Base-by-base conservation (phyloP, 768 basidiomycete species). In the Cyclocybe aegerita region DNA sequence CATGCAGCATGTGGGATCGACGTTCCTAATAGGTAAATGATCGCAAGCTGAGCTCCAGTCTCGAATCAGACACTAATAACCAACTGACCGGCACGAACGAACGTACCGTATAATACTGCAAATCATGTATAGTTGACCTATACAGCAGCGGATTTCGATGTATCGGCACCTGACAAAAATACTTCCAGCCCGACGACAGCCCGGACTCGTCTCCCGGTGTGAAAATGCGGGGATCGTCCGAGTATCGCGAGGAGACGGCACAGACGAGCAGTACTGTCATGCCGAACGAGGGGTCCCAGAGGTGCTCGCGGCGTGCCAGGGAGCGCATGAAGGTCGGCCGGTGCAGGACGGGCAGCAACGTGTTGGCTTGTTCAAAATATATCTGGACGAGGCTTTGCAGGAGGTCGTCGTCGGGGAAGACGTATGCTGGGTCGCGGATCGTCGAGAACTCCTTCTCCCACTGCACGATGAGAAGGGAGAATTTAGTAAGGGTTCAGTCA, bases 101-200 rank as follows among this genome's bases (percentile, higher is more conserved):
- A 61, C 79, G 50, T 61, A 85, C 83, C 59, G 76, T 74, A 59
- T 82, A 83, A 15, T 75, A 75, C 62, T 95, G 91, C 16, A 95
- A 67, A 57, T 90, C 88, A 60, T 82, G 82, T 46, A 93, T 59
- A 4, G 76, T 71, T 2, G 86, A 79, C 9, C 77, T 75, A 0
- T 79, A 72, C 14, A 86, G 71, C 32, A 88, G 66, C 0, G 74
- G 76, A 61, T 79, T 80, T 51, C 81, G 76, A 46, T 85, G 74
- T 51, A 81, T 73, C 46, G 85, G 79, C 4, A 90, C 79, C 63
- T 87, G 84, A 16, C 68, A 60, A 52, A 82, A 80, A 60, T 77
- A 88, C 56, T 76, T 75, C 82, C 83, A 87, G 0, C 84, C 84
- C 15, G 73, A 64, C 8, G 79, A 79, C 17, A 75, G 70, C 4